Evolutionary conservation across 2,329 filamentous ascomycete species (phyloP).

Genomic region (Fusarium nurragi): DNA sequence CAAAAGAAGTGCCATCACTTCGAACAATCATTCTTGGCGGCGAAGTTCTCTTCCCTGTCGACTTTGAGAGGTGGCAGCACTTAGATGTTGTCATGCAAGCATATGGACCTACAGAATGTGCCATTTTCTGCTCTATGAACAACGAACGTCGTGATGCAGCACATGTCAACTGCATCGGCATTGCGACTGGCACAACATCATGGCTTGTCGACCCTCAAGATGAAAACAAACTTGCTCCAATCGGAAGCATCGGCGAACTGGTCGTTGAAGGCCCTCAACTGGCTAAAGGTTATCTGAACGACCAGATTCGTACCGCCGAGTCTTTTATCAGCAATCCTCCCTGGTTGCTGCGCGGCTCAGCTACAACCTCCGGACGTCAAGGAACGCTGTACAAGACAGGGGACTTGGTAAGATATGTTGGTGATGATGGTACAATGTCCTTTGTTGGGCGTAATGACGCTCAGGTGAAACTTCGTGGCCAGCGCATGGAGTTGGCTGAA

Average conservation of each 20-base stretch:
- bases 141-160: background rate
- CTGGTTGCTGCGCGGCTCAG: constrained; percentile 30
- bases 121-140: background rate
- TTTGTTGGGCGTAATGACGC: constrained; percentile 62
- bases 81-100: background rate
- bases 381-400: constrained; percentile 30
- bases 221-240: constrained; percentile 32
- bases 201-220: constrained; percentile 43
- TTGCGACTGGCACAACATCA: background rate
- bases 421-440: constrained; percentile 48
- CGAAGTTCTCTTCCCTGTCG: background rate
- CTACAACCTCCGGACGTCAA: constrained; percentile 14
- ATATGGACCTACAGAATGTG: constrained; percentile 10
- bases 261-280: constrained; percentile 43
- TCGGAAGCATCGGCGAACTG: constrained; percentile 42
- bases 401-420: constrained; percentile 40
- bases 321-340: constrained; percentile 46
- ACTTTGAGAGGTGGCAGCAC: background rate
- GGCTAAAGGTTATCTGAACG: constrained; percentile 38
- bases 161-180: background rate
- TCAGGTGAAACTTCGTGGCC: constrained; percentile 66
- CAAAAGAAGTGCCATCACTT: background rate
- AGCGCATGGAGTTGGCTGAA: constrained; percentile 56
- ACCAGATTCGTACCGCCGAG: constrained; percentile 35
- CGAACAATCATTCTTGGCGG: background rate